Evolutionary conservation across 2,329 filamentous ascomycete species (phyloP), one percentile per base, ranked within the genome.

Genomic region (Alternaria longipes): DNA sequence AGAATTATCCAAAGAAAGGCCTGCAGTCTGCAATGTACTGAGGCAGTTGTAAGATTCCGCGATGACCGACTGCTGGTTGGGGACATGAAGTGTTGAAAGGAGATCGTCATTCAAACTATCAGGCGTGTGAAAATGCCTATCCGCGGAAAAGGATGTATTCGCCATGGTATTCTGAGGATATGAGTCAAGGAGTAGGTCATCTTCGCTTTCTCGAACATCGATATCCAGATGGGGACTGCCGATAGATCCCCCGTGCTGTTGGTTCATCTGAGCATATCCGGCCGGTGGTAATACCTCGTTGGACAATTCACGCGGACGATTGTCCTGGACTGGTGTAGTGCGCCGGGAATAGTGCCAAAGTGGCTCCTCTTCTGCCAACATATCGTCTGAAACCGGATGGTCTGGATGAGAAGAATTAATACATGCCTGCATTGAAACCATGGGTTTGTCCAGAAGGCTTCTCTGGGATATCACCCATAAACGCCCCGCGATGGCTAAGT

Each of bases 401-500:
- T 18, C 40, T 7, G 42, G 16, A 2, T 56, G 11, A 24, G 51
- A 6, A 30, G 36, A 36, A 36, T 36, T 20, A 9, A 66, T 11
- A 20, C 63, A 64, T 18, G 57, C 16, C 34, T 59, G 58, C 16
- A 58, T 44, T 34, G 57, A 26, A 34, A 49, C 47, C 8, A 34
- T 16, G 2, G 44, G 32, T 18, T 49, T 50, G 12, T 26, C 44
- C 4, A 54, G 18, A 3, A 60, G 54, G 22, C 3, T 54, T 14
- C 9, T 51, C 32, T 66, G 63, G 8, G 62, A 38, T 34, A 60
- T 55, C 11, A 18, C 7, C 65, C 65, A 67, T 41, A 66, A 22
- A 8, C 42, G 54, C 38, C 50, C 22, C n/a, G 56, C 41, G 5
- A 60, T 28, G 5, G 46, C 52, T 44, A 49, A 47, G 12, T 18